Conservation (phyloP, 805 yeast genomes). For the Babjeviella inositovora region DNA sequence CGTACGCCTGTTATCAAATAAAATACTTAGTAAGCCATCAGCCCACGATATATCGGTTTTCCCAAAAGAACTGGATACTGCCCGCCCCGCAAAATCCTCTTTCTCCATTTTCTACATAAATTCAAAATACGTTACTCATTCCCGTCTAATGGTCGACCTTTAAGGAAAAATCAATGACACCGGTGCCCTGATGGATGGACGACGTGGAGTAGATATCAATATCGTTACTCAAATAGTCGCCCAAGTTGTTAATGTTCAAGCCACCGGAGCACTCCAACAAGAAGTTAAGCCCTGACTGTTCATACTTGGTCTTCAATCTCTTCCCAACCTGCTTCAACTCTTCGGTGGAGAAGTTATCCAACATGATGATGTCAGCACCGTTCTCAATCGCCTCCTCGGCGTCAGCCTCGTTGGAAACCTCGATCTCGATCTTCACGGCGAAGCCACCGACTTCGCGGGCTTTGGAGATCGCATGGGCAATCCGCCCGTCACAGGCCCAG, state of each 20-base stretch:
- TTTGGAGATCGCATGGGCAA: constrained; percentile 61
- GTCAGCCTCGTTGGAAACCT: constrained; percentile 70
- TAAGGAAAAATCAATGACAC: constrained; percentile 69
- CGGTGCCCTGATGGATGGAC: constrained; percentile 83
- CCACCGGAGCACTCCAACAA: constrained; percentile 91
- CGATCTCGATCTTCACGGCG: constrained; percentile 83
- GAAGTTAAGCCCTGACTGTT: constrained; percentile 26
- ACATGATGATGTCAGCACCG: constrained; percentile 92
- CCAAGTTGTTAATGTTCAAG: constrained; percentile 51
- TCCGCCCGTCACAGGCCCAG: constrained; percentile 87
- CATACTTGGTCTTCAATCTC: constrained; percentile 28
- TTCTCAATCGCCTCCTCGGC: constrained; percentile 89
- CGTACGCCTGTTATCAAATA: too few species aligned
- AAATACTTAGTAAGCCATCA: too few species aligned
- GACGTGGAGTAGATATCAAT: constrained; percentile 87
- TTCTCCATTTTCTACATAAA: too few species aligned
- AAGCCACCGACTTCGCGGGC: constrained; percentile 82
- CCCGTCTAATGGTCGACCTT: too few species aligned
- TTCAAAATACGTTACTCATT: too few species aligned
- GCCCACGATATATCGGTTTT: too few species aligned
- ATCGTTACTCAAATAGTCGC: constrained; percentile 51
- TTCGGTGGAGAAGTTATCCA: constrained; percentile 69
- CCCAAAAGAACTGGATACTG: too few species aligned
- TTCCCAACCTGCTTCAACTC: constrained; percentile 51
- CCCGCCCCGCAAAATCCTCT: too few species aligned